A percentile compares a stretch with the other conserved stretches of the same genome.
These are phyloP conservation scores for Phytopythium oedochilum DNA, from an alignment of 352 stramenopile genomes.

Conservation along the genomic window DNA sequence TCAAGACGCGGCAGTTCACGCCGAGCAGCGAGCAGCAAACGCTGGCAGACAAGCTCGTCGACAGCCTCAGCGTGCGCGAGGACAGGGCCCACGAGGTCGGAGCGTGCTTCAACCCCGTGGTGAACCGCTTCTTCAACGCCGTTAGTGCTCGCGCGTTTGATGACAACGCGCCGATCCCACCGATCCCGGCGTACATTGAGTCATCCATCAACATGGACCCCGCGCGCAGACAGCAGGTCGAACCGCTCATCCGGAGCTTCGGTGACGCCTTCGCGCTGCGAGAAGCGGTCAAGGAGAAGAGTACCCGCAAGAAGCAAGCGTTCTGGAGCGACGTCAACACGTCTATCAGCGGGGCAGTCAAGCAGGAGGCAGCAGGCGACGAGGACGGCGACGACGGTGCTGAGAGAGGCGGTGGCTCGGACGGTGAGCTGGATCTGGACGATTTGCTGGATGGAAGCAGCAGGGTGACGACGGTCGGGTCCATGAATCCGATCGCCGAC, in stretches of 20 bases:
- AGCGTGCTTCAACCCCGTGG: conserved; percentile 63
- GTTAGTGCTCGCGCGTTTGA: conserved; percentile 55
- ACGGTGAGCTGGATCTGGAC: conserved; percentile 66
- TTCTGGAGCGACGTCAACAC: conserved; percentile 75
- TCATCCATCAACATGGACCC: conserved; percentile 60
- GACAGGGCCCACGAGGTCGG: conserved; percentile 59
- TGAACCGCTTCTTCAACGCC: conserved; percentile 69
- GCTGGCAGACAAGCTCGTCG: conserved; percentile 62
- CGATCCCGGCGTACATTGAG: conserved; percentile 55
- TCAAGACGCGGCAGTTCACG: conserved; percentile 44
- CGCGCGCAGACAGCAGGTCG: conserved; percentile 33
- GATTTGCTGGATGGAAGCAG: conserved; percentile 61
- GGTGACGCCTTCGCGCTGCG: conserved; percentile 72
- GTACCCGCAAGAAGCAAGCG: conserved; percentile 62
- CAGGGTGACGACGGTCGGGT: conserved; percentile 57
- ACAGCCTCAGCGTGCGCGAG: conserved; percentile 62
- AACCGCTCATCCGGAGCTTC: conserved; percentile 60
- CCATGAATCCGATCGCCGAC: conserved; percentile 81
- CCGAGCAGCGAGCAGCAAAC: conserved; percentile 55
- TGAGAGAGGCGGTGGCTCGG: conserved; percentile 39
- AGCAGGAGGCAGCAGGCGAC: conserved; percentile 22
- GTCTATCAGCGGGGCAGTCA: conserved; percentile 30
- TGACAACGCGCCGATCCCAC: conserved; percentile 33
- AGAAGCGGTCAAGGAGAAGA: conserved; percentile 62
- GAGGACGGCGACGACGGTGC: conserved; percentile 14